Conservation (phyloP, 331 rosid genomes). For the Quercus phellos region DNA sequence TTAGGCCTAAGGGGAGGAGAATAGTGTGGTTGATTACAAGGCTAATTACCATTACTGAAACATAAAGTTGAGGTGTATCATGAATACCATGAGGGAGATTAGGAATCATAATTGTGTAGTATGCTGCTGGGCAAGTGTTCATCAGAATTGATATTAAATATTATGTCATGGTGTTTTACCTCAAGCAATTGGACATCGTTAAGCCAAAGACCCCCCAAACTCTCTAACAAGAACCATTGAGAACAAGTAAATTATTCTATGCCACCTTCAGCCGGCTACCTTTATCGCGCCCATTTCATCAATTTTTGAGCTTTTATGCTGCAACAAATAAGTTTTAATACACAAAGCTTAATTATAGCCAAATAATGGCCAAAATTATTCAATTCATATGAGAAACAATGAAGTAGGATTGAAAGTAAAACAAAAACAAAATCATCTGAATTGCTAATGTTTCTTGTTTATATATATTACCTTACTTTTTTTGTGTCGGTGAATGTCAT, state of each 20-base stretch:
- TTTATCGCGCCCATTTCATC: slow-evolving; percentile 85
- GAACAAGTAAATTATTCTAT: slow-evolving; percentile 49
- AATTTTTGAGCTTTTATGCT: slow-evolving; percentile 89
- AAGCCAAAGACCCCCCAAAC: slow-evolving; percentile 55
- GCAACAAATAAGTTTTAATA: slow-evolving; percentile 30
- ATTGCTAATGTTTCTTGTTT: slow-evolving; percentile 12
- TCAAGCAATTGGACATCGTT: slow-evolving; percentile 54
- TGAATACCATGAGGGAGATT: not conserved
- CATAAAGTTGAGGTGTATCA: not conserved
- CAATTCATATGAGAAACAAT: not conserved
- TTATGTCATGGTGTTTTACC: slow-evolving; percentile 46
- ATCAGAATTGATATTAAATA: slow-evolving; percentile 4
- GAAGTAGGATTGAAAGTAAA: not conserved
- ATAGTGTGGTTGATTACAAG: not conserved
- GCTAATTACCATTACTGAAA: not conserved
- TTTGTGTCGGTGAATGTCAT: slow-evolving; percentile 88
- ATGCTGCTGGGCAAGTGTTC: not conserved
- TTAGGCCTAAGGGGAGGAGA: not conserved
- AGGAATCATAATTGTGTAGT: slow-evolving; percentile 2
- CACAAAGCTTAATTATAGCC: slow-evolving; percentile 12
- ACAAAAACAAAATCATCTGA: not conserved
- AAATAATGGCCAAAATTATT: slow-evolving; percentile 6
- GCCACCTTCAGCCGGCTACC: slow-evolving; percentile 77
- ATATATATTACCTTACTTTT: slow-evolving; percentile 84
- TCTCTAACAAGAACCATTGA: slow-evolving; percentile 58